Conservation (phyloP, 2,329 filamentous ascomycete species). For the Fonsecaea erecta region DNA sequence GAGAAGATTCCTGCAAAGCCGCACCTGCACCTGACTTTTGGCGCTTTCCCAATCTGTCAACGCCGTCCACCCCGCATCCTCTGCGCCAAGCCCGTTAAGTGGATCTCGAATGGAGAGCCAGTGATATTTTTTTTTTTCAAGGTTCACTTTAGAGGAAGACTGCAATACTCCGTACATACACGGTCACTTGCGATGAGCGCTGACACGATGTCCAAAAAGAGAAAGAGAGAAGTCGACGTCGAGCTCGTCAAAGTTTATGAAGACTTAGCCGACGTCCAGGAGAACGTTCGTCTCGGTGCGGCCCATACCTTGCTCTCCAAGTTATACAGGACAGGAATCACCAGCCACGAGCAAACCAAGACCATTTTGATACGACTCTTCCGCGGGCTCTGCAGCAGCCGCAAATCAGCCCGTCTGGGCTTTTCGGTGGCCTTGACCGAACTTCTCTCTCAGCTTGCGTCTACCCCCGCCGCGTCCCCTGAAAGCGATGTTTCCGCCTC, state of each 20-base stretch:
- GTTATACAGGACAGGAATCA: constrained; percentile 49
- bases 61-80: constrained; percentile 1
- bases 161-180: background rate
- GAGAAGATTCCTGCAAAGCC: constrained; percentile 4
- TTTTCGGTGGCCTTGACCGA: constrained; percentile 90
- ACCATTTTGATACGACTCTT: constrained; percentile 68
- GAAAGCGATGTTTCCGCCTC: constrained; percentile 43
- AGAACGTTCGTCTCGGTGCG: constrained; percentile 53
- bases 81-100: background rate
- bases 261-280: constrained; percentile 53
- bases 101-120: background rate
- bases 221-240: constrained; percentile 45
- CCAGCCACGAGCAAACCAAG: constrained; percentile 48
- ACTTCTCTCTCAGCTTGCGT: constrained; percentile 72
- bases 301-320: constrained; percentile 51
- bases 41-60: constrained; percentile 1
- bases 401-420: constrained; percentile 84
- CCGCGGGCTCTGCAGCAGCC: constrained; percentile 83
- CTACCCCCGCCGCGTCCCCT: constrained; percentile 40
- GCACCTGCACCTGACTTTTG: constrained; percentile 5
- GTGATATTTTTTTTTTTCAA: background rate
- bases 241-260: constrained; percentile 56
- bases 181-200: background rate
- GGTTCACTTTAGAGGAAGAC: background rate
- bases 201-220: constrained; percentile 31